Evolutionary conservation across 2,329 filamentous ascomycete genomes (phyloP).

Genomic region (Diaporthe capsici): DNA sequence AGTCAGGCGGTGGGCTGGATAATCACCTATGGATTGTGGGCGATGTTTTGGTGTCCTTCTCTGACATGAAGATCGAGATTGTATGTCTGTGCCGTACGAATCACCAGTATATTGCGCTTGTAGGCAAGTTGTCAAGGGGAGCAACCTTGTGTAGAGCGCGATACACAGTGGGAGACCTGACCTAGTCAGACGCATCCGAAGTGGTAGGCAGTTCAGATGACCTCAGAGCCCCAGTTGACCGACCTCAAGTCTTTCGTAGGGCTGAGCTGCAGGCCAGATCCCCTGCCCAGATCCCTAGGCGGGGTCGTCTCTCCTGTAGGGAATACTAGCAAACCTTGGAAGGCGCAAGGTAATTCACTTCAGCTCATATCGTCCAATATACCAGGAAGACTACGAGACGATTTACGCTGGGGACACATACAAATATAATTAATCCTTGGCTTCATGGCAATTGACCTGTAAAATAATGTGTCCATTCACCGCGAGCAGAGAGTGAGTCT

Average conservation of each 20-base stretch:
- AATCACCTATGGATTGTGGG: not conserved
- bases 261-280: constrained; percentile 34
- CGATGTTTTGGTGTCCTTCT: not conserved
- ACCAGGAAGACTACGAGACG: not conserved
- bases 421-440: not conserved
- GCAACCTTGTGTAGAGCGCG: not conserved
- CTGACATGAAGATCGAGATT: not conserved
- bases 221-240: constrained; percentile 21
- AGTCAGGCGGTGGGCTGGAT: not conserved
- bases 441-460: not conserved
- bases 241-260: constrained; percentile 24
- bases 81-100: not conserved
- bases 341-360: not conserved
- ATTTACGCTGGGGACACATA: not conserved
- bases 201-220: constrained; percentile 22
- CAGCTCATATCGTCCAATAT: not conserved
- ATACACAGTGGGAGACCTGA: not conserved
- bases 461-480: not conserved
- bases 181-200: not conserved
- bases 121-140: not conserved
- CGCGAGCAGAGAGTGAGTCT: not conserved
- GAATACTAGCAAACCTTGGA: not conserved
- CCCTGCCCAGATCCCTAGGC: not conserved
- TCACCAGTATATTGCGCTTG: not conserved
- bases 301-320: not conserved